These are phyloP conservation scores for Fusarium lateritium DNA, from an alignment of 2,329 filamentous ascomycete genomes.

Conservation along the genomic window DNA sequence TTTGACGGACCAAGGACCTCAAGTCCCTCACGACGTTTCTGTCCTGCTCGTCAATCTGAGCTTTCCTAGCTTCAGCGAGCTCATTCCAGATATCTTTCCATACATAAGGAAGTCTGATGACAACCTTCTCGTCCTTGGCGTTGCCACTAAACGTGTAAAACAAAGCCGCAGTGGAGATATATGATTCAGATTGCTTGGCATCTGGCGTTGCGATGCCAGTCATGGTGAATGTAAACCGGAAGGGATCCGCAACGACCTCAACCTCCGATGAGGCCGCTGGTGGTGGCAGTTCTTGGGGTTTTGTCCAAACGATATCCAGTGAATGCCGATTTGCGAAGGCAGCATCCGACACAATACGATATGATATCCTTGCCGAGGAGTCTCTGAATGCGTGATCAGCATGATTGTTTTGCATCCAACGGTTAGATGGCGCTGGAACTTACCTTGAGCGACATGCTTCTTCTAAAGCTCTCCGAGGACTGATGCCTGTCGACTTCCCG, in stretches of 20 bases:
- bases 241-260: slow-evolving; percentile 62
- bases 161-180: slow-evolving; percentile 83
- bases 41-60: slow-evolving; percentile 78
- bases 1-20: slow-evolving; percentile 77
- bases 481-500: slow-evolving; percentile 84
- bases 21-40: slow-evolving; percentile 77
- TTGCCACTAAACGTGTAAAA: slow-evolving; percentile 86
- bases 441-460: slow-evolving; percentile 89
- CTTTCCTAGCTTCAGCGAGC: slow-evolving; percentile 79
- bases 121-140: slow-evolving; percentile 87
- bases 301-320: slow-evolving; percentile 84
- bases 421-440: slow-evolving; percentile 22
- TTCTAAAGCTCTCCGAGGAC: slow-evolving; percentile 82
- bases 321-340: slow-evolving; percentile 83
- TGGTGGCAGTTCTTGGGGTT: slow-evolving; percentile 70
- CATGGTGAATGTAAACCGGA: slow-evolving; percentile 80
- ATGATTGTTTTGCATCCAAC: background rate
- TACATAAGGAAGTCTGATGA: slow-evolving; percentile 79
- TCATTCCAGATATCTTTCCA: slow-evolving; percentile 93
- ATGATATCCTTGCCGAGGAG: slow-evolving; percentile 75
- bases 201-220: slow-evolving; percentile 80
- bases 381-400: slow-evolving; percentile 68
- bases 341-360: slow-evolving; percentile 78
- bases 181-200: slow-evolving; percentile 86
- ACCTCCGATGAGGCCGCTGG: slow-evolving; percentile 56